A percentile compares a stretch with the other conserved stretches of the same genome.
Evolutionary conservation across 202 grass and related monocot species (phyloP).

Genomic region (Hordeum pubiflorum): DNA sequence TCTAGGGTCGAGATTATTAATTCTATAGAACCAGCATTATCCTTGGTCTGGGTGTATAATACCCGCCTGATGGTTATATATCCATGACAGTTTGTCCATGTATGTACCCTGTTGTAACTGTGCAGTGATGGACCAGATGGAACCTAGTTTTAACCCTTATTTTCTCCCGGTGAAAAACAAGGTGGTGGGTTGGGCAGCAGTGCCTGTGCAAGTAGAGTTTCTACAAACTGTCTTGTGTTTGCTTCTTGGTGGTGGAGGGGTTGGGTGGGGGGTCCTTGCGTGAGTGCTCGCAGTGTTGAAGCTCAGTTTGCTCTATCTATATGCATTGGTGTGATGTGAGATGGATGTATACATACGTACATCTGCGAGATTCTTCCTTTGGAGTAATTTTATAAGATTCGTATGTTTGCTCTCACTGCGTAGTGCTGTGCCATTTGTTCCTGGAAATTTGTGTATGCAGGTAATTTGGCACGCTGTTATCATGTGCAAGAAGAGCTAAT

Average conservation of each 20-base stretch:
- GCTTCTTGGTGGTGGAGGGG: not conserved
- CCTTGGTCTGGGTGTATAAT: not conserved
- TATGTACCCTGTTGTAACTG: constrained; percentile 39
- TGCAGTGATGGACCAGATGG: constrained; percentile 15
- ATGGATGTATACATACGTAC: too few species aligned
- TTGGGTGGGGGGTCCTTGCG: not conserved
- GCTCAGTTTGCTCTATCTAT: not conserved
- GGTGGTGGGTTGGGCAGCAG: not conserved
- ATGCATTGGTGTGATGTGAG: not conserved
- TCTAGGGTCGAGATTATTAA: constrained; percentile 33
- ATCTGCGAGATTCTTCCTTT: too few species aligned
- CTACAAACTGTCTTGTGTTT: not conserved
- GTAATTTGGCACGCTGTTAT: not conserved
- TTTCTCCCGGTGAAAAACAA: constrained; percentile 3
- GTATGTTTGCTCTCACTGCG: too few species aligned
- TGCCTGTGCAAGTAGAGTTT: not conserved
- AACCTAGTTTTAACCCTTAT: constrained; percentile 11
- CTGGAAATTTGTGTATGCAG: not conserved
- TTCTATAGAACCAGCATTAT: constrained; percentile 4
- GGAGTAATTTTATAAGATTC: too few species aligned
- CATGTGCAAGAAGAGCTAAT: not conserved
- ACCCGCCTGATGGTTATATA: constrained; percentile 4
- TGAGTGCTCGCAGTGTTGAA: not conserved
- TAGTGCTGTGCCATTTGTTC: too few species aligned
- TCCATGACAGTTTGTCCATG: constrained; percentile 26